These are phyloP conservation scores for Pleurotus sapidus DNA, from an alignment of 768 basidiomycete genomes.

Conservation along the genomic window DNA sequence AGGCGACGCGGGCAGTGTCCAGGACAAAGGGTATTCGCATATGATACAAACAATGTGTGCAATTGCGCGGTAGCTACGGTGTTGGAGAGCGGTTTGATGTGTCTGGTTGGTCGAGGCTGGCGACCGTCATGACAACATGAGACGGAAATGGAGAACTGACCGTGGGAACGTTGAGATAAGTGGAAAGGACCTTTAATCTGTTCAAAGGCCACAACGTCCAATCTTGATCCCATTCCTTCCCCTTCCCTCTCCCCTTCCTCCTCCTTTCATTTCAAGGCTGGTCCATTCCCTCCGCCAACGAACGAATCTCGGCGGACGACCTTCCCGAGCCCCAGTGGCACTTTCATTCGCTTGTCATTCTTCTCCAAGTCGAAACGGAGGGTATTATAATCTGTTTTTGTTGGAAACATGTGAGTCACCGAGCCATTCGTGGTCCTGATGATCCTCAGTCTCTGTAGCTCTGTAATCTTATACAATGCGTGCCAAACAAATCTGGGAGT, in stretches of 20 bases:
- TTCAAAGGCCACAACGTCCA: conserved; percentile 2
- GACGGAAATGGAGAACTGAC: background rate
- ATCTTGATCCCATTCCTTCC: conserved; percentile 10
- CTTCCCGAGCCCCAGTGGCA: conserved; percentile 41
- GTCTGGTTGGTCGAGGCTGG: background rate
- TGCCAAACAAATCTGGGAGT: conserved; percentile 26
- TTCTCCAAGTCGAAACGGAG: conserved; percentile 13
- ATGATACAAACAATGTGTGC: background rate
- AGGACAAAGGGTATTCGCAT: conserved; percentile 2
- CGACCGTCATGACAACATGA: conserved; percentile 4
- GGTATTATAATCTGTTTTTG: conserved; percentile 6
- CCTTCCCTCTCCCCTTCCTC: conserved; percentile 15
- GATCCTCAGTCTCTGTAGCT: background rate
- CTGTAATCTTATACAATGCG: conserved; percentile 17
- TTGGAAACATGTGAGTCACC: background rate
- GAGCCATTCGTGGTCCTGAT: too few species aligned
- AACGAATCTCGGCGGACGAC: conserved; percentile 1
- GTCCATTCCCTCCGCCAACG: conserved; percentile 19
- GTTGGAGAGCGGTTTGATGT: conserved; percentile 1
- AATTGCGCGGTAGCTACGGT: background rate
- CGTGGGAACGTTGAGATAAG: conserved; percentile 4
- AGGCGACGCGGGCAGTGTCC: too few species aligned
- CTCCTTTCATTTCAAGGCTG: conserved; percentile 13
- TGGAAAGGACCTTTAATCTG: background rate
- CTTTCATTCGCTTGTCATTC: conserved; percentile 20